A percentile compares a stretch with the other conserved stretches of the same genome.
phyloP scores from a whole-genome alignment of 2,329 filamentous ascomycete genomes.

The Hortaea werneckii region DNA sequence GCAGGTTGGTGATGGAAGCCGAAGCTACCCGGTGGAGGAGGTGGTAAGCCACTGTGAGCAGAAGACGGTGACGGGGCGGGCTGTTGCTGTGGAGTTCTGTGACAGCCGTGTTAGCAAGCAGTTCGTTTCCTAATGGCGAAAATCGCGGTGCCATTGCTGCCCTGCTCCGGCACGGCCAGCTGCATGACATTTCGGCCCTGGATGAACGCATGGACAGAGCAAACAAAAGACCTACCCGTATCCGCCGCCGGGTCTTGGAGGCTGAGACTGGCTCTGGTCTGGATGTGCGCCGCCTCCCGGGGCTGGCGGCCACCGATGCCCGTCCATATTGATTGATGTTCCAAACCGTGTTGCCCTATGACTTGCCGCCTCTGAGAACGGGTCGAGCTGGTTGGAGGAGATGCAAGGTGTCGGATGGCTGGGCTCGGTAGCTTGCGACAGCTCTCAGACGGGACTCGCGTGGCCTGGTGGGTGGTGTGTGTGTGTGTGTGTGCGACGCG shows the following conservation, averaged over 20 bases:
- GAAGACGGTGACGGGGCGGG: conserved; percentile 24
- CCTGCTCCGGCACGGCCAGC: too few relatives aligned
- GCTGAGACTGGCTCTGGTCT: conserved; percentile 18
- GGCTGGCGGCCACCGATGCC: conserved; percentile 14
- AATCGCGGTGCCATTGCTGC: too few relatives aligned
- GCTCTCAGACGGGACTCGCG: not conserved
- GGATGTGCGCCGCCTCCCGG: conserved; percentile 16
- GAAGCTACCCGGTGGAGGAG: conserved; percentile 28
- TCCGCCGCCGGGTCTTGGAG: conserved; percentile 14
- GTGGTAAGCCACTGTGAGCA: conserved; percentile 20
- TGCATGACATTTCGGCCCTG: too few relatives aligned
- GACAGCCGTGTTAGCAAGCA: not conserved
- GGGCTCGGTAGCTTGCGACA: not conserved
- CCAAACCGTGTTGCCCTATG: too few relatives aligned
- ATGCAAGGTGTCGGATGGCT: not conserved
- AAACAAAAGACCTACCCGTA: conserved; percentile 21
- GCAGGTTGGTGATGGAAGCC: conserved; percentile 34
- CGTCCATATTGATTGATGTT: too few relatives aligned
- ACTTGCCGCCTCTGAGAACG: too few relatives aligned
- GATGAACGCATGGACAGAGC: not conserved
- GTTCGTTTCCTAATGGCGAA: too few relatives aligned
- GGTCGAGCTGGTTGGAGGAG: not conserved
- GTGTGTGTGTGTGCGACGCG: too few relatives aligned
- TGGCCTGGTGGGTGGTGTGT: not conserved
- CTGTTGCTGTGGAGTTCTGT: conserved; percentile 20